phyloP scores from a whole-genome alignment of 2,329 filamentous ascomycete genomes.

The Pseudogymnoascus sp. region DNA sequence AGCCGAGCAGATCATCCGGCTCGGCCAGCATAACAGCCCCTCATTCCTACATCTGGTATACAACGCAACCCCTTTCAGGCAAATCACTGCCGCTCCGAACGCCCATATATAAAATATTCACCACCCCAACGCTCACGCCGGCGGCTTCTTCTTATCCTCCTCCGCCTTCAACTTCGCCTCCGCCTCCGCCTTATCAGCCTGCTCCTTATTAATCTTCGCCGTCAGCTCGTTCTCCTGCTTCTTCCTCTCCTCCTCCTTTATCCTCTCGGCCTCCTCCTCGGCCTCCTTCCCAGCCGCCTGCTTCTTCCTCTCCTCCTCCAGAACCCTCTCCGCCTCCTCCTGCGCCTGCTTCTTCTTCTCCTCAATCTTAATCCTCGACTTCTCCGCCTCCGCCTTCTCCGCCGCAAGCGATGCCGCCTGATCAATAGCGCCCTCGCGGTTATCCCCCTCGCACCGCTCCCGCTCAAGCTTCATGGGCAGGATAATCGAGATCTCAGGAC shows the following conservation, averaged over 20 bases:
- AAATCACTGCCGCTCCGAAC: not conserved
- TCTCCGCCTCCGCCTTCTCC: not conserved
- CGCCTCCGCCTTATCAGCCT: not conserved
- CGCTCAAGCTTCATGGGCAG: conserved; percentile 49
- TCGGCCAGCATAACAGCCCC: not conserved
- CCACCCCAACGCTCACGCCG: not conserved
- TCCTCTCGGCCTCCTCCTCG: not conserved
- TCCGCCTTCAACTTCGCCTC: not conserved
- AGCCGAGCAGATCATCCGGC: not conserved
- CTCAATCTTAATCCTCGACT: not conserved
- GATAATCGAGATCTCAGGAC: conserved; percentile 47
- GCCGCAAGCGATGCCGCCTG: not conserved
- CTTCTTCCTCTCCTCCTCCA: not conserved
- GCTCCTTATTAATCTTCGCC: not conserved
- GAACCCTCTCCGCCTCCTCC: not conserved
- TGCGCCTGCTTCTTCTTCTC: not conserved
- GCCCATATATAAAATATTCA: not conserved
- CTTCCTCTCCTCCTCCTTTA: not conserved
- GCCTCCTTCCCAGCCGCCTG: not conserved
- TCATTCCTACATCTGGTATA: not conserved
- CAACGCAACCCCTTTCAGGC: not conserved
- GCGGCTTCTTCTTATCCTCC: not conserved
- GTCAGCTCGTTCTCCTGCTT: not conserved
- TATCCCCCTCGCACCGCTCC: conserved; percentile 34
- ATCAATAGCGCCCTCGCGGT: conserved; percentile 19